Percentiles rank a stretch among this genome's conserved stretches.
Conservation (phyloP, 495 filamentous ascomycete species). For the Talaromyces liani region DNA sequence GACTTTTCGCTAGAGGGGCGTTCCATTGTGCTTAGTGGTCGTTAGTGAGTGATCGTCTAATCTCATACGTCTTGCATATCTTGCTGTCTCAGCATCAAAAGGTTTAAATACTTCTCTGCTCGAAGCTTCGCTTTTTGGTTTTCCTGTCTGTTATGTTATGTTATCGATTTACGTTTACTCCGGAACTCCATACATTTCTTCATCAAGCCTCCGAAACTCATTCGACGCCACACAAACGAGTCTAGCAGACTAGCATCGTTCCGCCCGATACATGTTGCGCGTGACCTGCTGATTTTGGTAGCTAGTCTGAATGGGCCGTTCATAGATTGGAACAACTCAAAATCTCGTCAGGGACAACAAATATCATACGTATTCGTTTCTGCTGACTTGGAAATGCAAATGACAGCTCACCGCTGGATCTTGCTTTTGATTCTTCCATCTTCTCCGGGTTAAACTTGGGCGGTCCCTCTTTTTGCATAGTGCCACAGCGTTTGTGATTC, state of each 20-base stretch:
- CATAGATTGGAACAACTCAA: neutral
- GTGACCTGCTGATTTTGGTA: constrained; percentile 9
- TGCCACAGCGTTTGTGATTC: neutral
- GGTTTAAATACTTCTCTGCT: neutral
- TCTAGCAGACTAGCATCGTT: neutral
- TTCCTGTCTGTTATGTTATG: neutral
- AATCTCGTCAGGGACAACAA: neutral
- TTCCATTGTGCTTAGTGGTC: neutral
- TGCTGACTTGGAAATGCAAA: neutral
- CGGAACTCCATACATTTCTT: neutral
- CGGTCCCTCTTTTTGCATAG: neutral
- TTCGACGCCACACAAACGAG: neutral
- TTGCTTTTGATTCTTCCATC: neutral
- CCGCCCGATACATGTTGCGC: neutral
- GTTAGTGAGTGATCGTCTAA: neutral
- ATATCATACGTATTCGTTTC: neutral
- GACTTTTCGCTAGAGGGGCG: constrained; percentile 3
- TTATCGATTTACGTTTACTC: neutral
- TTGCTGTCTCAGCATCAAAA: neutral
- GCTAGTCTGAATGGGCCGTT: neutral
- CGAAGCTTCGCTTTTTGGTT: neutral
- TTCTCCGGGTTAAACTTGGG: constrained; percentile 6
- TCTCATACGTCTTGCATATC: neutral
- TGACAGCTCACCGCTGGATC: constrained; percentile 6
- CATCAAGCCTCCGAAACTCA: neutral